Evolutionary conservation across 768 basidiomycete genomes (phyloP).

Genomic region (Grammothele lineata): DNA sequence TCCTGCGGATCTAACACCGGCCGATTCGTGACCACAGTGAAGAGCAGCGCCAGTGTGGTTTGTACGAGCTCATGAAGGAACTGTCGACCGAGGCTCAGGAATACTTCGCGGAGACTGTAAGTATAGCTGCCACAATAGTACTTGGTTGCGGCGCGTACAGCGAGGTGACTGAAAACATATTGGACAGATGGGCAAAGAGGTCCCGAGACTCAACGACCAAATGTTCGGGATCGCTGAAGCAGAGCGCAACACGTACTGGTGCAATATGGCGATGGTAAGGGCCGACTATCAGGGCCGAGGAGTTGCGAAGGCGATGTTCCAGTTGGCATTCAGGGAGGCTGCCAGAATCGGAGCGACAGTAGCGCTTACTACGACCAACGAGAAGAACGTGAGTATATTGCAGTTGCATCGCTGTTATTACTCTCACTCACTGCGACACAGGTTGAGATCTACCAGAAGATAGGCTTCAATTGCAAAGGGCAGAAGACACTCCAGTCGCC

Average conservation of each 20-base stretch:
- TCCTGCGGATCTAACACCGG: background rate
- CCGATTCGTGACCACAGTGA: background rate
- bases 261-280: slow-evolving; percentile 14
- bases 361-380: too few species aligned
- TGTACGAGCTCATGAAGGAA: slow-evolving; percentile 7
- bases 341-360: too few species aligned
- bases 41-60: slow-evolving; percentile 9
- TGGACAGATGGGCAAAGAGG: too few species aligned
- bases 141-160: too few species aligned
- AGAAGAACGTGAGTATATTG: too few species aligned
- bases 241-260: slow-evolving; percentile 14
- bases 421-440: background rate
- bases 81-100: slow-evolving; percentile 5
- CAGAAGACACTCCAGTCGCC: slow-evolving; percentile 14
- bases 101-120: slow-evolving; percentile 3
- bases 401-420: too few species aligned
- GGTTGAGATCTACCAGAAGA: slow-evolving; percentile 16
- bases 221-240: background rate
- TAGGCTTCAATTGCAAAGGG: slow-evolving; percentile 12
- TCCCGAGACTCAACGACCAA: too few species aligned
- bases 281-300: slow-evolving; percentile 16
- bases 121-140: too few species aligned
- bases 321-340: slow-evolving; percentile 8
- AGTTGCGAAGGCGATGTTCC: slow-evolving; percentile 9
- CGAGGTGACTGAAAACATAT: too few species aligned